A percentile compares a stretch with the other conserved stretches of the same genome.
Conservation (phyloP, 441 rosid species). For the Macaranga tanarius region DNA sequence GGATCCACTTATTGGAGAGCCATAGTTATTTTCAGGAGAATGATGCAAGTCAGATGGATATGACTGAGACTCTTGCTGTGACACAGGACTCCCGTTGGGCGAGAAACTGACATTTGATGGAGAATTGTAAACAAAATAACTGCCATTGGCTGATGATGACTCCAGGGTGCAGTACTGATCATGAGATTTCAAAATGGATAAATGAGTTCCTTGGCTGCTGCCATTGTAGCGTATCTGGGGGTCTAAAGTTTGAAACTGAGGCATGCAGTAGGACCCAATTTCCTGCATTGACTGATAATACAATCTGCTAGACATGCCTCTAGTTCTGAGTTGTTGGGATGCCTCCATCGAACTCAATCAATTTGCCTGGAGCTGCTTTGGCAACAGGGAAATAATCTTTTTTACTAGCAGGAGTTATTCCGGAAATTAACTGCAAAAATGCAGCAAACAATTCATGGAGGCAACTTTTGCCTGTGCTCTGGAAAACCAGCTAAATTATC, state of each 20-base stretch:
- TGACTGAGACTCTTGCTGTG: slow-evolving; percentile 47
- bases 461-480: background rate
- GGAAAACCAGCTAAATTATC: background rate
- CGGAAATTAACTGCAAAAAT: slow-evolving; percentile 3
- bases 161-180: slow-evolving; percentile 60
- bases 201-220: slow-evolving; percentile 29
- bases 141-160: slow-evolving; percentile 53
- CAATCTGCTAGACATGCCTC: slow-evolving; percentile 45
- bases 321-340: slow-evolving; percentile 30
- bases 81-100: slow-evolving; percentile 46
- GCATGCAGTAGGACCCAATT: slow-evolving; percentile 38
- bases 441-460: slow-evolving; percentile 1
- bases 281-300: slow-evolving; percentile 41
- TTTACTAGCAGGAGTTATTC: background rate
- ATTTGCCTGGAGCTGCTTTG: background rate
- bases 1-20: slow-evolving; percentile 61
- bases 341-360: slow-evolving; percentile 34
- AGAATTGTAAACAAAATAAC: slow-evolving; percentile 34
- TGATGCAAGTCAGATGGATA: slow-evolving; percentile 35
- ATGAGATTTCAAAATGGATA: slow-evolving; percentile 36
- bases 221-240: slow-evolving; percentile 30
- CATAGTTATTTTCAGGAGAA: slow-evolving; percentile 50
- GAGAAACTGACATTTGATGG: slow-evolving; percentile 48
- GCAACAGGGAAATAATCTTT: slow-evolving; percentile 6
- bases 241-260: slow-evolving; percentile 40